These are phyloP conservation scores for Euphorbia peplus DNA, from an alignment of 345 rosid genomes.

Conservation along the genomic window DNA sequence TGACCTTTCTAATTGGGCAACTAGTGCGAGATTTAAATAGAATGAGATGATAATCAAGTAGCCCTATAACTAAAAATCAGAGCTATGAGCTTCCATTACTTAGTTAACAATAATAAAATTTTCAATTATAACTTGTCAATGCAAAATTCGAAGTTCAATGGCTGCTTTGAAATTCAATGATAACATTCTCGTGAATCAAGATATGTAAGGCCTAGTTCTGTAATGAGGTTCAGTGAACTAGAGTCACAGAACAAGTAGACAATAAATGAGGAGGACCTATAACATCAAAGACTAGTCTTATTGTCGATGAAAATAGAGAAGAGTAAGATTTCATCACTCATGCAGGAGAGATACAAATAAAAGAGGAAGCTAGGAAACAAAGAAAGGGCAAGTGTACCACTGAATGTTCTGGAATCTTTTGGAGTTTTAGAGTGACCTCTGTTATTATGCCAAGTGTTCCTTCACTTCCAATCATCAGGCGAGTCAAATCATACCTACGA, in stretches of 20 bases:
- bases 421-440: conserved; percentile 84
- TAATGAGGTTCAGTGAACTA: neutral
- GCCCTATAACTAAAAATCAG: neutral
- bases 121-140: neutral
- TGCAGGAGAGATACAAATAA: conserved; percentile 4
- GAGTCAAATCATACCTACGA: conserved; percentile 82
- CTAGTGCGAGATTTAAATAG: neutral
- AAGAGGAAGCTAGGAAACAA: conserved; percentile 2
- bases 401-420: conserved; percentile 86
- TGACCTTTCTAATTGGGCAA: neutral
- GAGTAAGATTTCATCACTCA: neutral
- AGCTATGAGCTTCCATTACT: neutral
- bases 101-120: neutral
- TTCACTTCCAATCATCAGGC: conserved; percentile 89
- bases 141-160: neutral
- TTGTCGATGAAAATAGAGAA: neutral
- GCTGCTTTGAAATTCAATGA: neutral
- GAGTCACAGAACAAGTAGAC: too few species aligned
- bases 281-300: neutral
- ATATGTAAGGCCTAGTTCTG: neutral
- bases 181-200: neutral
- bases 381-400: conserved; percentile 49
- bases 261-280: neutral
- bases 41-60: neutral
- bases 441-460: conserved; percentile 88